These are phyloP conservation scores for Pichia sp. DNA, from an alignment of 1,139 yeast genomes.

Conservation along the genomic window DNA sequence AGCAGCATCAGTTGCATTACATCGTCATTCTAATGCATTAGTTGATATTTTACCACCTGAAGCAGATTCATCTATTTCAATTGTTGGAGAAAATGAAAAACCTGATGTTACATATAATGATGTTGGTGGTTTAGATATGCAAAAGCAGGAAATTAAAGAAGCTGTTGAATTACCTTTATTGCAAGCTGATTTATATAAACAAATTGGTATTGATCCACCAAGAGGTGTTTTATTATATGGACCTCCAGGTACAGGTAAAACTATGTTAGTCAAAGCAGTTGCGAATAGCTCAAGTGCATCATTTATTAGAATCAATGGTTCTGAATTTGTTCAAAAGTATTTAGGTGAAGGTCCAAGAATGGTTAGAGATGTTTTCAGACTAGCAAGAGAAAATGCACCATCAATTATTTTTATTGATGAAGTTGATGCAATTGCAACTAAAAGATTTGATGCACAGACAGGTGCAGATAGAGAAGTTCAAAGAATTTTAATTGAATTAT, in stretches of 20 bases:
- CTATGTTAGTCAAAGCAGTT: conserved; percentile 98
- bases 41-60: conserved; percentile 98
- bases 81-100: conserved; percentile 88
- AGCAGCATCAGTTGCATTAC: conserved; percentile 91
- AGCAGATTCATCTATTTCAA: conserved; percentile 94
- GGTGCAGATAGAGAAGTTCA: conserved; percentile 99
- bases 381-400: conserved; percentile 96
- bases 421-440: conserved; percentile 97
- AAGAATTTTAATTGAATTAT: conserved; percentile 88
- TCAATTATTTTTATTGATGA: conserved; percentile 96
- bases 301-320: conserved; percentile 93
- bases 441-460: conserved; percentile 98
- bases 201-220: conserved; percentile 98
- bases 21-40: conserved; percentile 95
- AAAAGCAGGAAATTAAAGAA: conserved; percentile 96
- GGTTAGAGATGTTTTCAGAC: conserved; percentile 96
- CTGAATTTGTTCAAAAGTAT: conserved; percentile 96
- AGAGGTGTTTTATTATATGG: conserved; percentile 96
- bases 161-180: conserved; percentile 96
- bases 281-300: conserved; percentile 95
- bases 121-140: conserved; percentile 99
- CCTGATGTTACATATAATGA: conserved; percentile 70
- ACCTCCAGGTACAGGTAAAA: conserved; percentile 99
- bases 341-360: conserved; percentile 99
- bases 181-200: conserved; percentile 92